Conservation (phyloP, 768 basidiomycete species). For the Candolleomyces eurysporus region DNA sequence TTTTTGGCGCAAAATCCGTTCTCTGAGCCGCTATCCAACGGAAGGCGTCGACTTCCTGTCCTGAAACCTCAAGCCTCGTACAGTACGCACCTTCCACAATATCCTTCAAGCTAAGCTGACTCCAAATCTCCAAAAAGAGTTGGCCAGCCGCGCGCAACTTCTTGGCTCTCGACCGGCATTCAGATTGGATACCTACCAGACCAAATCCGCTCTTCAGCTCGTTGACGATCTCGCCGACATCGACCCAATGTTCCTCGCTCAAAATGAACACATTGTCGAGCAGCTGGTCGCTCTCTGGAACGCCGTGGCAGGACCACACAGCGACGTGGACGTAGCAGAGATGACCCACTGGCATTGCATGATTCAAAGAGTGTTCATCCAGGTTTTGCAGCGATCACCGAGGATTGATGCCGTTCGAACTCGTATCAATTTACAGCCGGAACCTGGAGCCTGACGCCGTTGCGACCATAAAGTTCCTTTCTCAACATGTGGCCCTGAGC, state of each 20-base stretch:
- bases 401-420: conserved; percentile 86
- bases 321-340: conserved; percentile 44
- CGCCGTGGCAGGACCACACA: conserved; percentile 43
- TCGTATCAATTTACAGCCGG: conserved; percentile 78
- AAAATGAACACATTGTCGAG: conserved; percentile 66
- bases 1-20: conserved; percentile 86
- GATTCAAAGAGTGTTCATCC: conserved; percentile 63
- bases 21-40: conserved; percentile 83
- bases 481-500: conserved; percentile 76
- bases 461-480: conserved; percentile 79
- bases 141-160: conserved; percentile 55
- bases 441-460: conserved; percentile 81
- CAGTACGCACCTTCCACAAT: conserved; percentile 80
- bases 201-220: conserved; percentile 72
- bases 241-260: conserved; percentile 68
- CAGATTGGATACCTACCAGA: conserved; percentile 45
- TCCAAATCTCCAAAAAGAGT: conserved; percentile 67
- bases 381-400: conserved; percentile 63
- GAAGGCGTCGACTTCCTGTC: conserved; percentile 86
- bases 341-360: conserved; percentile 58
- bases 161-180: conserved; percentile 54
- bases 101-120: conserved; percentile 80
- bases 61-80: conserved; percentile 70
- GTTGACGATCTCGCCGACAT: conserved; percentile 72
- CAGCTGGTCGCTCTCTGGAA: conserved; percentile 76